Percentiles rank a stretch among this genome's conserved stretches.
These are phyloP conservation scores for Coprinopsis sp. DNA, from an alignment of 768 basidiomycete species.

Conservation along the genomic window DNA sequence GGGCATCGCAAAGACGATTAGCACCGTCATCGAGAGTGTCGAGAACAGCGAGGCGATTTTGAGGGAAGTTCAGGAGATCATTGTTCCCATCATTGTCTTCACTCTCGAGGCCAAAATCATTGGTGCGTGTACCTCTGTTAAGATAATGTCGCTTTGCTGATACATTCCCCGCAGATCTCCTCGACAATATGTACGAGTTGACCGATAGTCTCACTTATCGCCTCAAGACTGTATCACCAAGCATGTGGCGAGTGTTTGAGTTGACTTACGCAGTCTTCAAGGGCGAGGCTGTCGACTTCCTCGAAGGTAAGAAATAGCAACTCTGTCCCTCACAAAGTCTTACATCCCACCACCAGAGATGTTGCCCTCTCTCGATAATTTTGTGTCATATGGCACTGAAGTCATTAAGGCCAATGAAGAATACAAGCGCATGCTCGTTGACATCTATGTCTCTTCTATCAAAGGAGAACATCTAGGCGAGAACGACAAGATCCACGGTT, in stretches of 20 bases:
- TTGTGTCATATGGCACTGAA: conserved; percentile 78
- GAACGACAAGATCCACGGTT: conserved; percentile 78
- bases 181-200: conserved; percentile 84
- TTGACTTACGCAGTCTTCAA: conserved; percentile 81
- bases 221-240: conserved; percentile 65
- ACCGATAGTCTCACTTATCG: conserved; percentile 84
- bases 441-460: conserved; percentile 78
- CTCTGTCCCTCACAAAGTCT: not conserved
- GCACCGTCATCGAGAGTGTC: conserved; percentile 74
- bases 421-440: conserved; percentile 75
- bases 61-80: conserved; percentile 73
- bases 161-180: conserved; percentile 51
- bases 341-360: conserved; percentile 51
- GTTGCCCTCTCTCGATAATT: conserved; percentile 85
- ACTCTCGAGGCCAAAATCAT: conserved; percentile 75
- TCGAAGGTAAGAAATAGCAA: conserved; percentile 58
- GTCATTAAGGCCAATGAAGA: conserved; percentile 67
- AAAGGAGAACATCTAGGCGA: conserved; percentile 72
- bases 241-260: conserved; percentile 87
- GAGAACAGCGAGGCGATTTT: conserved; percentile 72
- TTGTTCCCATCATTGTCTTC: conserved; percentile 71
- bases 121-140: conserved; percentile 41
- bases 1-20: conserved; percentile 83
- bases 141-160: not conserved
- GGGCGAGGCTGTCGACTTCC: conserved; percentile 76